These are phyloP conservation scores for Pueraria montana DNA, from an alignment of 306 rosid genomes.

Conservation along the genomic window DNA sequence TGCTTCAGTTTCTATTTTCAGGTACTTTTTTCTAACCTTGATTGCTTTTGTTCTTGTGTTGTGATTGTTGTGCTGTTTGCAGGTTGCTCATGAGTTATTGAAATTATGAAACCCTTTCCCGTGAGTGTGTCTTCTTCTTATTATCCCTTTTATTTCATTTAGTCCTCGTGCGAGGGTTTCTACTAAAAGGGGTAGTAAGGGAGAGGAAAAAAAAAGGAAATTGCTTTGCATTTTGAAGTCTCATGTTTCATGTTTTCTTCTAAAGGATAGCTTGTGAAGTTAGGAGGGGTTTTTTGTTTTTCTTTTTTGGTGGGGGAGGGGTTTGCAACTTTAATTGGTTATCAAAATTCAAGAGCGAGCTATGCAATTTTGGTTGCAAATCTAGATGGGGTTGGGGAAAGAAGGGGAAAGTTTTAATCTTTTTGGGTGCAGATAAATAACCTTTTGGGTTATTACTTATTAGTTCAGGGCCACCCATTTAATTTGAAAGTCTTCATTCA, in stretches of 20 bases:
- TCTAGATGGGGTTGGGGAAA: conserved; percentile 1
- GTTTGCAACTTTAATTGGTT: conserved; percentile 10
- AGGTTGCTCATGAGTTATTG: not conserved
- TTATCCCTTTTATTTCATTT: not conserved
- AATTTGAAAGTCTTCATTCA: conserved; percentile 20
- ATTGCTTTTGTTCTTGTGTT: conserved; percentile 34
- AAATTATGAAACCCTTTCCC: conserved; percentile 22
- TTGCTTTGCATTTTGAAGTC: conserved; percentile 28
- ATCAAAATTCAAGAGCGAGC: conserved; percentile 8
- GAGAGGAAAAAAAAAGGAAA: not conserved
- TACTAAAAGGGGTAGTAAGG: conserved; percentile 6
- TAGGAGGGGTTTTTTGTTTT: not conserved
- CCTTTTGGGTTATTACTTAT: conserved; percentile 8
- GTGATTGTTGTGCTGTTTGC: not conserved
- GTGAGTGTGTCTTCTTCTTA: not conserved
- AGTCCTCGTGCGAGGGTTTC: conserved; percentile 31
- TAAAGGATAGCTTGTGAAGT: not conserved
- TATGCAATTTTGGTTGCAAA: conserved; percentile 27
- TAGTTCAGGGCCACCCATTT: conserved; percentile 12
- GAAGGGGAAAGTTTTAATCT: conserved; percentile 34
- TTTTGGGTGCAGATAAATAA: conserved; percentile 4
- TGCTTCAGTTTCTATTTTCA: conserved; percentile 38
- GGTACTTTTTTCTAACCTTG: conserved; percentile 54
- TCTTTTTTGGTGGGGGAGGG: not conserved
- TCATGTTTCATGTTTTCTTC: conserved; percentile 27